Conservation (phyloP, 768 basidiomycete genomes). For the Rhizopogon vesiculosus region DNA sequence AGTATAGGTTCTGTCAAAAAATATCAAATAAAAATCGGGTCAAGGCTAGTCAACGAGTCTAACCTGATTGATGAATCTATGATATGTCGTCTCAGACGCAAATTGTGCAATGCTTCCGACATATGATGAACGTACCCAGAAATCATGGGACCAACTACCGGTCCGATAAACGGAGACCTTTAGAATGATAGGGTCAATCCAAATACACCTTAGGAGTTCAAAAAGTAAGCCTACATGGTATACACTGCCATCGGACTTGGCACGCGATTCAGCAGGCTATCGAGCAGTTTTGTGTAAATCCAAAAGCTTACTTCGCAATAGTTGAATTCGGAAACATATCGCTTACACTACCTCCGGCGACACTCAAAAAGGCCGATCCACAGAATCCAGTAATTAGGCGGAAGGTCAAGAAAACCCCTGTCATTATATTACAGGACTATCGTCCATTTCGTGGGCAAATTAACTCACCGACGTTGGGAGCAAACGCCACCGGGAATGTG, state of each 20-base stretch:
- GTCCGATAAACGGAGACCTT: conserved; percentile 51
- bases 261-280: conserved; percentile 3
- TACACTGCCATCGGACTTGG: conserved; percentile 54
- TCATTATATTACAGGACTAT: neutral
- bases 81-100: neutral
- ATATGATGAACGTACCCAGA: conserved; percentile 40
- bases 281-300: neutral
- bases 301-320: conserved; percentile 50
- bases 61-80: conserved; percentile 68
- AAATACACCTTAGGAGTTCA: neutral
- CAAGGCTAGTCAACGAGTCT: conserved; percentile 4
- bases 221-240: conserved; percentile 28
- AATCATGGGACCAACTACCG: conserved; percentile 51
- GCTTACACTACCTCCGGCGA: conserved; percentile 56
- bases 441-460: neutral
- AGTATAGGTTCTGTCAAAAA: conserved; percentile 40
- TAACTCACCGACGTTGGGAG: conserved; percentile 51
- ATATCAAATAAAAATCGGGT: neutral
- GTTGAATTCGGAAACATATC: conserved; percentile 52
- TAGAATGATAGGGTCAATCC: neutral
- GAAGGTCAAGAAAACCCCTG: conserved; percentile 60
- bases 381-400: conserved; percentile 52
- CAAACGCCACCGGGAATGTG: conserved; percentile 71
- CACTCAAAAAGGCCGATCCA: conserved; percentile 54
- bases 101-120: neutral